Evolutionary conservation across 768 basidiomycete genomes (phyloP).

Genomic region (Serpula lacrymans): DNA sequence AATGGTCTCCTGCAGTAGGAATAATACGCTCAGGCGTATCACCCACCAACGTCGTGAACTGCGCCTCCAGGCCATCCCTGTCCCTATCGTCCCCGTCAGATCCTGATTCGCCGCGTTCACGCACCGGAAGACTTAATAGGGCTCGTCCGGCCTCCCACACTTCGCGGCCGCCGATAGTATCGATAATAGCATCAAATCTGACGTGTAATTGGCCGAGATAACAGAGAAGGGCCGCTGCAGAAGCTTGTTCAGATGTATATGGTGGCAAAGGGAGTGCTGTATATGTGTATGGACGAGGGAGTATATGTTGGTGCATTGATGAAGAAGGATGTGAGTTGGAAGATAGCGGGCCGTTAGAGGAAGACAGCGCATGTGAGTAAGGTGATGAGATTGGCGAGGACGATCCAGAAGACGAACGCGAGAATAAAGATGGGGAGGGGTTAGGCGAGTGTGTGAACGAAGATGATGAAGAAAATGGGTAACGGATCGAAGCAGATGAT

Average conservation of each 20-base stretch:
- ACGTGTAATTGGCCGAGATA: constrained; percentile 25
- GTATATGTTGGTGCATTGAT: constrained; percentile 20
- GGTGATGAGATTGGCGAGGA: constrained; percentile 31
- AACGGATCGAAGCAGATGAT: constrained; percentile 22
- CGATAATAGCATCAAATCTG: constrained; percentile 75
- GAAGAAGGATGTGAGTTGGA: constrained; percentile 18
- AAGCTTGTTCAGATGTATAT: constrained; percentile 24
- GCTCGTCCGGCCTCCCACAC: constrained; percentile 73
- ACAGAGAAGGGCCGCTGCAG: constrained; percentile 20
- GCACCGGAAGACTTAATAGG: constrained; percentile 43
- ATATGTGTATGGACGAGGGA: constrained; percentile 27
- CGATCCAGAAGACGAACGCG: constrained; percentile 23
- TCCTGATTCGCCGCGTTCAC: constrained; percentile 6
- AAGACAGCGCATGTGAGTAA: constrained; percentile 20
- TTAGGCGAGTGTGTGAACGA: constrained; percentile 24
- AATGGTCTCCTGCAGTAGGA: constrained; percentile 68
- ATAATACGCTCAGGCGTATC: constrained; percentile 62
- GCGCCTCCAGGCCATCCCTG: constrained; percentile 31
- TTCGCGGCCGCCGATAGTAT: constrained; percentile 76
- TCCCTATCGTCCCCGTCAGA: constrained; percentile 22
- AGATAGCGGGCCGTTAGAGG: constrained; percentile 17
- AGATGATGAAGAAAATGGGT: constrained; percentile 21
- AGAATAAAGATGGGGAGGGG: constrained; percentile 30
- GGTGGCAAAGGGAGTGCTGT: constrained; percentile 23
- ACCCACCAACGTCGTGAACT: constrained; percentile 82